Base-by-base conservation (phyloP, 306 rosid genomes). In the Cicer arietinum region DNA sequence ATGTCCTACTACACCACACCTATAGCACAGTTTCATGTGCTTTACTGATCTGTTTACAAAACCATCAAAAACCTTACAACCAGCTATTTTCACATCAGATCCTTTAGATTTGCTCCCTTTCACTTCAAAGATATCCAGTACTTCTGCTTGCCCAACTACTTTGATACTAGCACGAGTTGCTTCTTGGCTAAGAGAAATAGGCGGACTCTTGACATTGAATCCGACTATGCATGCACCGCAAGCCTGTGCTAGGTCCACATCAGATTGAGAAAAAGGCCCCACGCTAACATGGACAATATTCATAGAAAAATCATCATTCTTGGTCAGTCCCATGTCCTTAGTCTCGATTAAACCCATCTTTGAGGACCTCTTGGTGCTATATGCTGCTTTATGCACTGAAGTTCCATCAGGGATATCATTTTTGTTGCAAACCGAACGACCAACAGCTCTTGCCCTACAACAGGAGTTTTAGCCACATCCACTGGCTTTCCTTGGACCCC, bases 181-280 rank as follows among this genome's bases (percentile, higher is more conserved):
- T 68, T 79, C 86, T 81, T 85, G 87, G 74, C 61, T 84, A 77
- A 89, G 46, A 42, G 89, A 61, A 81, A 73, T 86, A 20, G 98
- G 94, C 7, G 96, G 95, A 80, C 77, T 85, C 83, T 88, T 94
- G 74, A 94, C 86, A 74, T 90, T 91, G 70, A 91, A 94, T 77
- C 97, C 97, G 63, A 94, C 90, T 60, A 94, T 89, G 76, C 89
- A 94, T 56, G 98, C 97, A 58, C 95, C 95, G 73, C 98, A 94
- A 68, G 98, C 98, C 80, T 90, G 86, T 54, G 98, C 98, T 71
- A 94, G 78, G 82, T 94, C 97, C 77, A 91, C 79, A 67, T 91
- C 98, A 22, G 95, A 91, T 82, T 90, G 97, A 50, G 95, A 91
- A 71, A 94, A 57, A 16, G 97, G 82, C 54, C 98, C 98, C 44